Evolutionary conservation across 257 asterid species (phyloP).

Genomic region (Knoxia roxburghii): DNA sequence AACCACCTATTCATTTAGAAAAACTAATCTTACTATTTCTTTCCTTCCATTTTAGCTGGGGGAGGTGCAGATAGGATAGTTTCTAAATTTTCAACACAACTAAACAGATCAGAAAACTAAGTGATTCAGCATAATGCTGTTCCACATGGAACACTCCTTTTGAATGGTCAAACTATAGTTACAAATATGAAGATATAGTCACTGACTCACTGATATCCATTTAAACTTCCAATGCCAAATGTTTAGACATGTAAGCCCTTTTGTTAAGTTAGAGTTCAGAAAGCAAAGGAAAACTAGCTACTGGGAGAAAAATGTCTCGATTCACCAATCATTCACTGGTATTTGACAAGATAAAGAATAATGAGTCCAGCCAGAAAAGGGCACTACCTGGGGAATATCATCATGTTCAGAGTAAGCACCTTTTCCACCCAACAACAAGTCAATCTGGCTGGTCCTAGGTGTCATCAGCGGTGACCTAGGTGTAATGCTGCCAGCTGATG

Average conservation of each 20-base stretch:
- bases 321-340: not conserved
- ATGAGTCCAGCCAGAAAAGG: constrained; percentile 2
- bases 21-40: not conserved
- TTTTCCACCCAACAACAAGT: constrained; percentile 73
- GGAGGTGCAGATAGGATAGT: too few species aligned
- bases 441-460: constrained; percentile 78
- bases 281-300: not conserved
- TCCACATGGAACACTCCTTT: not conserved
- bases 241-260: not conserved
- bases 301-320: not conserved
- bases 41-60: not conserved
- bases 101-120: not conserved
- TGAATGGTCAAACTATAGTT: not conserved
- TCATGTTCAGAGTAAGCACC: constrained; percentile 93
- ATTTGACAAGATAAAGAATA: not conserved
- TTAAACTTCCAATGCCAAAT: not conserved
- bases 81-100: not conserved
- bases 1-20: not conserved
- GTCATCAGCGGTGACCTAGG: constrained; percentile 95
- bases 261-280: not conserved
- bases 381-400: constrained; percentile 89
- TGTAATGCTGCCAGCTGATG: constrained; percentile 99
- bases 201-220: not conserved
- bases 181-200: not conserved
- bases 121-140: not conserved